A percentile compares a stretch with the other conserved stretches of the same genome.
phyloP scores from a whole-genome alignment of 129 eudicot genomes.

The Lonicera japonica region DNA sequence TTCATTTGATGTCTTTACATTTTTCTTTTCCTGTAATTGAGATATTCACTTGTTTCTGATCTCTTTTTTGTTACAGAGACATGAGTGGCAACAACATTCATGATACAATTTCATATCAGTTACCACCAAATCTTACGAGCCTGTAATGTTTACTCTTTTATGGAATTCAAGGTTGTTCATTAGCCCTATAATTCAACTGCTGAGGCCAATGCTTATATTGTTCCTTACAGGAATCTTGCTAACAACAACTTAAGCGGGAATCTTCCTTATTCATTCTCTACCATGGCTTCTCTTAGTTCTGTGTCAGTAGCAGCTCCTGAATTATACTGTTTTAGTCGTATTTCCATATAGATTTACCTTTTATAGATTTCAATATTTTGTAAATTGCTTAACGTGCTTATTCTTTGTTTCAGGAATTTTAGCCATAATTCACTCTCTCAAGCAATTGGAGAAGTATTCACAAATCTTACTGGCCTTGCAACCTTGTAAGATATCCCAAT shows the following conservation, averaged over 20 bases:
- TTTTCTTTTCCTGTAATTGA: not conserved
- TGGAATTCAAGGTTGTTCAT: constrained; percentile 3
- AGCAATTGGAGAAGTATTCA: constrained; percentile 63
- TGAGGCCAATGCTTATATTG: constrained; percentile 9
- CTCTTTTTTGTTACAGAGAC: constrained; percentile 43
- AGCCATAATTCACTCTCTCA: constrained; percentile 75
- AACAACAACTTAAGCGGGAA: constrained; percentile 79
- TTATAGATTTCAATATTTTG: not conserved
- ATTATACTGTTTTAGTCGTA: not conserved
- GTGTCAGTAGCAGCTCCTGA: constrained; percentile 43
- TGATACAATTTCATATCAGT: constrained; percentile 75
- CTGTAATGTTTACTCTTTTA: constrained; percentile 39
- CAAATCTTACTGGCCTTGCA: constrained; percentile 61
- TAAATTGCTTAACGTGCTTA: constrained; percentile 1
- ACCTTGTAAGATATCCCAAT: constrained; percentile 41
- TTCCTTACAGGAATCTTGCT: constrained; percentile 72
- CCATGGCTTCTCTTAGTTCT: constrained; percentile 59
- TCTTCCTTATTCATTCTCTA: constrained; percentile 70
- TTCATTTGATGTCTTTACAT: not conserved
- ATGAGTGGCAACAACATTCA: constrained; percentile 82
- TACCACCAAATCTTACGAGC: constrained; percentile 90
- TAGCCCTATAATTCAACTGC: constrained; percentile 4
- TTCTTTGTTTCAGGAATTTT: constrained; percentile 55
- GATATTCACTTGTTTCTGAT: constrained; percentile 2
- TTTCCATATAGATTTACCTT: not conserved